phyloP scores from a whole-genome alignment of 768 basidiomycete genomes.

The Thelephora aurantiotincta region DNA sequence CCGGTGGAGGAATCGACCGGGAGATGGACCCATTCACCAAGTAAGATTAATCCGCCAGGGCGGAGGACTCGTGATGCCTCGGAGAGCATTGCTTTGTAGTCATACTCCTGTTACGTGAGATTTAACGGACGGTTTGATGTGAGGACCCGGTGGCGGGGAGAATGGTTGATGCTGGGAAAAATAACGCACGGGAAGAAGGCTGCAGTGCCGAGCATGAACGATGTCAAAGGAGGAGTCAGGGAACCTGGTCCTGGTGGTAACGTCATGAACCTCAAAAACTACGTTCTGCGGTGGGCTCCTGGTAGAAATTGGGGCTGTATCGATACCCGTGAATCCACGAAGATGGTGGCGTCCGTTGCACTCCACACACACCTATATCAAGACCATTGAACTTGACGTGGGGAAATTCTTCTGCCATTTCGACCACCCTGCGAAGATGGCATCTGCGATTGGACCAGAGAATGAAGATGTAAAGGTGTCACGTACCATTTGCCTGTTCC shows the following conservation, averaged over 20 bases:
- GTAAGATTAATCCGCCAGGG: constrained; percentile 57
- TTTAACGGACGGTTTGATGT: constrained; percentile 8
- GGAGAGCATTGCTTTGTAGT: constrained; percentile 36
- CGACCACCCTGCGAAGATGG: constrained; percentile 41
- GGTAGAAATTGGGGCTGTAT: constrained; percentile 56
- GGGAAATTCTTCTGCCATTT: constrained; percentile 57
- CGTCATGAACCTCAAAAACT: constrained; percentile 52
- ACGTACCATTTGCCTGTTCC: constrained; percentile 63
- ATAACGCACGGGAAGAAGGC: constrained; percentile 40
- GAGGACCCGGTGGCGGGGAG: background rate
- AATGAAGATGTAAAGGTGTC: constrained; percentile 2
- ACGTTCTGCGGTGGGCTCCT: constrained; percentile 47
- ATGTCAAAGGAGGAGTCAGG: constrained; percentile 42
- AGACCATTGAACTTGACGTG: constrained; percentile 52
- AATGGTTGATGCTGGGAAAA: background rate
- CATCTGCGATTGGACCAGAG: constrained; percentile 7
- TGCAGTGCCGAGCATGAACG: constrained; percentile 47
- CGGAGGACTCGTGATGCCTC: constrained; percentile 54
- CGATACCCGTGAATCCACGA: background rate
- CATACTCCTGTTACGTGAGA: constrained; percentile 29
- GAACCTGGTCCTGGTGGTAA: constrained; percentile 39
- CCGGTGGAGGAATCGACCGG: constrained; percentile 13
- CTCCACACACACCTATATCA: constrained; percentile 53
- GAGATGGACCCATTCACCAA: constrained; percentile 41
- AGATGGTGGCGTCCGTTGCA: constrained; percentile 4